Evolutionary conservation across 177 flowering plant genomes (phyloP).

Genomic region (Vitis hybrid): DNA sequence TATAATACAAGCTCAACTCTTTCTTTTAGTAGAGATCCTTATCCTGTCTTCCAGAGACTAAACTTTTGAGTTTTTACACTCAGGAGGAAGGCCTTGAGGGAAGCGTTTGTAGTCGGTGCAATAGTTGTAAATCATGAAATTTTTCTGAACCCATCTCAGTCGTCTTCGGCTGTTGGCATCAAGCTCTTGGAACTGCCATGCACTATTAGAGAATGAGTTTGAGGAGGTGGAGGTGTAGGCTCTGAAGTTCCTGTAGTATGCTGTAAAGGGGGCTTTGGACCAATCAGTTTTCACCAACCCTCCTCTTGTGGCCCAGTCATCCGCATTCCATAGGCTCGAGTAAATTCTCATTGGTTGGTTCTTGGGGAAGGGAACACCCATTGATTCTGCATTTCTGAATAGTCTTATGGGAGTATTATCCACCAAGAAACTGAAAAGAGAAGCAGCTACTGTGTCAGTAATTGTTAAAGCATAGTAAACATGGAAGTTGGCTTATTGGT

Average conservation of each 20-base stretch:
- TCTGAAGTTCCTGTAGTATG: constrained; percentile 40
- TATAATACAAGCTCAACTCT: not conserved
- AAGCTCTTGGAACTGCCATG: constrained; percentile 22
- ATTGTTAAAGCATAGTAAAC: not conserved
- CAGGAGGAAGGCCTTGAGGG: constrained; percentile 35
- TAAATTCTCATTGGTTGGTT: constrained; percentile 43
- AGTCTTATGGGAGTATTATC: constrained; percentile 44
- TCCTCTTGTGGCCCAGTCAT: constrained; percentile 50
- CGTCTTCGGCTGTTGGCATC: constrained; percentile 28
- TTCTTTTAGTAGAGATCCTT: too few relatives aligned
- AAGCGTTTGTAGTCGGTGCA: constrained; percentile 33
- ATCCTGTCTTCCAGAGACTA: not conserved
- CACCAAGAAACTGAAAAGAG: constrained; percentile 33
- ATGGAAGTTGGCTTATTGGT: too few relatives aligned
- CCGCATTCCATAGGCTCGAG: constrained; percentile 50
- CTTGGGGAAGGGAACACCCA: constrained; percentile 44
- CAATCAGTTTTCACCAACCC: constrained; percentile 47
- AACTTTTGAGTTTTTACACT: constrained; percentile 28
- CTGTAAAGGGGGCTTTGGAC: constrained; percentile 44
- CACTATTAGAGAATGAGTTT: constrained; percentile 9
- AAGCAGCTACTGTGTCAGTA: not conserved
- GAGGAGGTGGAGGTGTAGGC: constrained; percentile 13
- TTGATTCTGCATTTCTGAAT: constrained; percentile 34
- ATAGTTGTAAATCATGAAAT: constrained; percentile 44
- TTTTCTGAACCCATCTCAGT: constrained; percentile 44